A percentile compares a stretch with the other conserved stretches of the same genome.
Evolutionary conservation across 192 early-diverging fungal genomes (phyloP).

Genomic region (Coemansia sp.): DNA sequence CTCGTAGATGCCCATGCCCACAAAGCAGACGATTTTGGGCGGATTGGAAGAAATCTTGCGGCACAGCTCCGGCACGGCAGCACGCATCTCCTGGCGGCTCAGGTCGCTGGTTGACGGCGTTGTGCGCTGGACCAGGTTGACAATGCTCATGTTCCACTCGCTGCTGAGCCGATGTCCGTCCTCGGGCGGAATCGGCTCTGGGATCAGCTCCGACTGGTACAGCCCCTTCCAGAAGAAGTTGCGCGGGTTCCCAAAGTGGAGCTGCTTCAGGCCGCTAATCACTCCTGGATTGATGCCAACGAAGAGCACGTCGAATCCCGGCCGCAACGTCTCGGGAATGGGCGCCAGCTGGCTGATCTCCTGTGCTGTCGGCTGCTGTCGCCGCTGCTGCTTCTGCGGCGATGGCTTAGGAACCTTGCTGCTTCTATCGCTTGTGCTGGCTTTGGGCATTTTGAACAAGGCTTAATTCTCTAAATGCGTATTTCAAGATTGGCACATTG

Average conservation of each 20-base stretch:
- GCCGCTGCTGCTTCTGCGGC: background rate
- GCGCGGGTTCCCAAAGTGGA: constrained; percentile 68
- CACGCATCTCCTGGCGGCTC: constrained; percentile 57
- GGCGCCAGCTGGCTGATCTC: constrained; percentile 28
- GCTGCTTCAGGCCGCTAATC: constrained; percentile 55
- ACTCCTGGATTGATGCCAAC: constrained; percentile 74
- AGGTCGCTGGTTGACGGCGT: constrained; percentile 60
- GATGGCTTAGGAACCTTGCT: too few species aligned
- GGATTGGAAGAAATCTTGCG: constrained; percentile 60
- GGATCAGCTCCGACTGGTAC: constrained; percentile 59
- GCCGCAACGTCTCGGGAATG: constrained; percentile 41
- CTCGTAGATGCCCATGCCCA: constrained; percentile 69
- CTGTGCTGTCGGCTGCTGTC: constrained; percentile 1
- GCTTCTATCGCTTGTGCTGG: too few species aligned
- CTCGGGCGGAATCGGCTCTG: constrained; percentile 48
- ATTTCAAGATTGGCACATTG: background rate
- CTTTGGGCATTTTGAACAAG: too few species aligned
- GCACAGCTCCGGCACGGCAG: constrained; percentile 58
- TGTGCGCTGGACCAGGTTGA: constrained; percentile 62
- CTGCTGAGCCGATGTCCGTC: constrained; percentile 55
- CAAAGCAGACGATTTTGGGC: constrained; percentile 65
- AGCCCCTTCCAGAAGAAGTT: constrained; percentile 77
- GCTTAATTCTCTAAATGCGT: background rate
- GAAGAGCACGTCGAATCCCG: constrained; percentile 60
- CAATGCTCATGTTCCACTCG: constrained; percentile 61